A percentile compares a stretch with the other conserved stretches of the same genome.
These are phyloP conservation scores for Crucibulum laeve DNA, from an alignment of 768 basidiomycete genomes.

Conservation along the genomic window DNA sequence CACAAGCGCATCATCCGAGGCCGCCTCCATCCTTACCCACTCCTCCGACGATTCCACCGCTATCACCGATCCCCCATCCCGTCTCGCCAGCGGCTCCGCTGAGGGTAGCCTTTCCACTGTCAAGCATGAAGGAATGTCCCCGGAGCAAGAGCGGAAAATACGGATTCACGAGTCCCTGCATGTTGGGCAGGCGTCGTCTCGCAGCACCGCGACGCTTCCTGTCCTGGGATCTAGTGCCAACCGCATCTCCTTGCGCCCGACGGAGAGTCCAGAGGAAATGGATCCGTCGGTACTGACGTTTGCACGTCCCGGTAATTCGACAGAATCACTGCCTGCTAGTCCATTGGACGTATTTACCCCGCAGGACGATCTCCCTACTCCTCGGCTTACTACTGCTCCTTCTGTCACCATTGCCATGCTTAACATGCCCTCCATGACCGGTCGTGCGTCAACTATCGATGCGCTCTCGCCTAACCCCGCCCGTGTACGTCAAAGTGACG, in stretches of 20 bases:
- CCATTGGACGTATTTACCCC: conserved; percentile 12
- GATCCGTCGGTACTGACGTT: conserved; percentile 75
- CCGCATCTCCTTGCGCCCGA: conserved; percentile 16
- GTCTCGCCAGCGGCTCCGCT: conserved; percentile 27
- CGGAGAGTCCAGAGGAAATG: conserved; percentile 51
- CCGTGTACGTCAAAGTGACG: neutral
- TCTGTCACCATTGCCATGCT: conserved; percentile 6
- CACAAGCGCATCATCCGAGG: conserved; percentile 37
- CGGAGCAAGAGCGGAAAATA: conserved; percentile 13
- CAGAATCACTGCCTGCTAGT: conserved; percentile 55
- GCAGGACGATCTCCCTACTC: conserved; percentile 27
- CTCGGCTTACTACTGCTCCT: conserved; percentile 16
- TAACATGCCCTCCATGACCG: conserved; percentile 6
- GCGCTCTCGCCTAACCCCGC: neutral
- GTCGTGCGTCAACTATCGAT: conserved; percentile 5
- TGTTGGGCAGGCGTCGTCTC: conserved; percentile 14
- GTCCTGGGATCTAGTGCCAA: conserved; percentile 4
- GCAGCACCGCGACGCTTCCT: conserved; percentile 34
- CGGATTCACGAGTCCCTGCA: conserved; percentile 14
- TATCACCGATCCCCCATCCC: conserved; percentile 46
- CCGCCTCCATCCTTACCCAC: conserved; percentile 38
- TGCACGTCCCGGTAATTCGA: conserved; percentile 72
- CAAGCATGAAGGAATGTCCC: conserved; percentile 20
- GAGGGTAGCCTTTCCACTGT: conserved; percentile 14
- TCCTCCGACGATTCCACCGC: conserved; percentile 40